phyloP scores from a whole-genome alignment of 805 yeast species.

The Babjeviella inositovora region DNA sequence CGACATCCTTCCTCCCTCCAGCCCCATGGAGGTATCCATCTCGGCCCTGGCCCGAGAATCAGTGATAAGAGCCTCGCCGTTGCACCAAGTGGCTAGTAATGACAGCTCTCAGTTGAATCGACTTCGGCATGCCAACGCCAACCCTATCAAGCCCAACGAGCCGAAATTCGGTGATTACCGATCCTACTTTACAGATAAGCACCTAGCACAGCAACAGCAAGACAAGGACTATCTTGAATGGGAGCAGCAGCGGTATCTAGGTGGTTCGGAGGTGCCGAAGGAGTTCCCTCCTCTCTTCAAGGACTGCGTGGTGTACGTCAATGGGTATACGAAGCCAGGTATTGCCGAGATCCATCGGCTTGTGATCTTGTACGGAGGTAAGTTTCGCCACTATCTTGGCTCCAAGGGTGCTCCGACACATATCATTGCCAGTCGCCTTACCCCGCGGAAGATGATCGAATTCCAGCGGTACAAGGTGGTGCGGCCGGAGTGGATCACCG shows the following conservation, averaged over 20 bases:
- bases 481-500: constrained; percentile 67
- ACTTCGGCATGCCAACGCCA: not conserved
- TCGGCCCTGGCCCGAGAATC: constrained; percentile 2
- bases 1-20: too few species aligned
- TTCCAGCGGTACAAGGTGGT: constrained; percentile 63
- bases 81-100: not conserved
- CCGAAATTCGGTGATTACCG: constrained; percentile 50
- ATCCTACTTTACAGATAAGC: constrained; percentile 49
- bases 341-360: constrained; percentile 53
- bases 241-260: constrained; percentile 17
- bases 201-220: constrained; percentile 40
- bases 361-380: constrained; percentile 70
- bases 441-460: constrained; percentile 59
- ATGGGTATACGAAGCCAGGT: constrained; percentile 82
- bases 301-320: constrained; percentile 60
- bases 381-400: constrained; percentile 47
- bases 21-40: constrained; percentile 1
- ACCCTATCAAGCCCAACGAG: constrained; percentile 4
- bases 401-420: constrained; percentile 72
- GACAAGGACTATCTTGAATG: constrained; percentile 34
- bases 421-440: constrained; percentile 62
- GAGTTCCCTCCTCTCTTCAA: constrained; percentile 29
- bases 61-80: constrained; percentile 1
- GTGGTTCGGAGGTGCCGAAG: constrained; percentile 3
- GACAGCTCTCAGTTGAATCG: not conserved